Conservation (phyloP, 306 rosid species). For the Acacia melanoxylon region DNA sequence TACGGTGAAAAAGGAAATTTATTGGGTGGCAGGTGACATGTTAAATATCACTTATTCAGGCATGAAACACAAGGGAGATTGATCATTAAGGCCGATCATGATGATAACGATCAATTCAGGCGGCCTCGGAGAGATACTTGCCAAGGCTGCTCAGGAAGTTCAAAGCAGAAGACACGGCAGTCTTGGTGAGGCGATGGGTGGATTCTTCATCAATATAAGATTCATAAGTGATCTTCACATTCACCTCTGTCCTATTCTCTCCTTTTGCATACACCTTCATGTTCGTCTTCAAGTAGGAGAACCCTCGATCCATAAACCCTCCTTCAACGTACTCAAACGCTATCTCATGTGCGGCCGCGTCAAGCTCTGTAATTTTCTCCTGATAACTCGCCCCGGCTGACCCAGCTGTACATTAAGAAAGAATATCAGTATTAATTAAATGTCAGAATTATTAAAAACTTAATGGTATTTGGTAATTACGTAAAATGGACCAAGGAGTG, state of each 20-base stretch:
- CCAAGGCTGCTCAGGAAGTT: background rate
- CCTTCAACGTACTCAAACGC: background rate
- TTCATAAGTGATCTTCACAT: background rate
- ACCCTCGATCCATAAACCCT: background rate
- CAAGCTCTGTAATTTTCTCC: background rate
- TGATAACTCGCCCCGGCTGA: background rate
- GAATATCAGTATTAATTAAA: too few relatives aligned
- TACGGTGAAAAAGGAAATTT: background rate
- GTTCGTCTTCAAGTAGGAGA: background rate
- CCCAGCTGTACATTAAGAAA: background rate
- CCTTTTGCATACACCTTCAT: background rate
- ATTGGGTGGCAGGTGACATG: background rate
- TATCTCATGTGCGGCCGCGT: background rate
- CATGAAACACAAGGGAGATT: background rate
- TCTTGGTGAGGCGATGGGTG: background rate
- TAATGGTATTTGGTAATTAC: background rate
- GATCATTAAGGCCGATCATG: background rate
- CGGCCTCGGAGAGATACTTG: background rate
- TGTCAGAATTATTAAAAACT: background rate
- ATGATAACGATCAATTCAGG: background rate
- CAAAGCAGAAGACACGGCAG: background rate
- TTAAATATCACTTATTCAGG: background rate
- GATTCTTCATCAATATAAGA: background rate
- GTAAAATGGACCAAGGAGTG: background rate
- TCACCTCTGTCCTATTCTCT: background rate